phyloP scores from a whole-genome alignment of 176 grass and related monocot species.

The sorghum (Sorghum bicolor) region Sorghum_bicolor_NCBIv3 NC_012870.2:68510501-68511000 shows the following conservation, averaged over 20 bases:
- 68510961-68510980: not conserved
- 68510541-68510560: not conserved
- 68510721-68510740: not conserved
- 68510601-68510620: not conserved
- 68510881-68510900: not conserved
- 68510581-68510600: constrained; percentile 1
- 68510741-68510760: not conserved
- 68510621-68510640: constrained; percentile 1
- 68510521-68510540: not conserved
- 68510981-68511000: constrained; percentile 11
- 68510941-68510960: not conserved
- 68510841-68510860: not conserved
- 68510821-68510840: not conserved
- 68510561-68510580: not conserved
- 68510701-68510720: not conserved
- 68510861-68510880: not conserved
- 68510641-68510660: not conserved
- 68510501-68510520: not conserved
- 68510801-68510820: not conserved
- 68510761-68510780: not conserved
- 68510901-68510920: constrained; percentile 16
- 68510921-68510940: constrained; percentile 4
- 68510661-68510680: not conserved
- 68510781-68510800: not conserved
- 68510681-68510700: not conserved